Conservation (phyloP, 2,329 filamentous ascomycete species). For the Calonectria pteridis region DNA sequence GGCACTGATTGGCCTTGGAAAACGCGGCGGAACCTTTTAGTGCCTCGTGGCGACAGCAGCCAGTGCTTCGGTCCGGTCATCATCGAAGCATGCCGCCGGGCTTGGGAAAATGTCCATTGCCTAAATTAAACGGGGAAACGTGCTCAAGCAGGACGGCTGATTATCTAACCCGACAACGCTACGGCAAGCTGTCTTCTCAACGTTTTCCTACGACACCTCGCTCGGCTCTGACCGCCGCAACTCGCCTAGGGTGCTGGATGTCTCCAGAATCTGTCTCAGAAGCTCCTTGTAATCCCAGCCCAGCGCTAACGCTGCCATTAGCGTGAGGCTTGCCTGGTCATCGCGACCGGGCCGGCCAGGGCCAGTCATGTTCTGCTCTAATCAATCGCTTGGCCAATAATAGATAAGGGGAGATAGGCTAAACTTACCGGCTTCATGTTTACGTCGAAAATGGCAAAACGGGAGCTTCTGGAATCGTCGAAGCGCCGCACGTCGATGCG, state of each 20-base stretch:
- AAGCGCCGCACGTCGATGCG: slow-evolving; percentile 61
- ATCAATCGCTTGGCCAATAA: background rate
- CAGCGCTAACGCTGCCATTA: slow-evolving; percentile 29
- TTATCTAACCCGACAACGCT: background rate
- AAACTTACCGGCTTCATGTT: slow-evolving; percentile 64
- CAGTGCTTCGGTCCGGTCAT: background rate
- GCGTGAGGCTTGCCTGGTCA: slow-evolving; percentile 36
- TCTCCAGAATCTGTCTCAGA: slow-evolving; percentile 27
- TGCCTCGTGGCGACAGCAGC: background rate
- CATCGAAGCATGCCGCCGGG: background rate
- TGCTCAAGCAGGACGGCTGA: too few relatives aligned
- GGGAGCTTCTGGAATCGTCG: slow-evolving; percentile 35
- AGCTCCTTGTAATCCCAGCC: slow-evolving; percentile 33
- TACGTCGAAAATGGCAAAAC: slow-evolving; percentile 64
- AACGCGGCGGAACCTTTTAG: background rate
- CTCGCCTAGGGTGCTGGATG: slow-evolving; percentile 18
- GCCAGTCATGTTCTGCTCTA: slow-evolving; percentile 34
- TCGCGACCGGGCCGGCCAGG: slow-evolving; percentile 31
- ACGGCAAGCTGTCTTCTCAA: background rate
- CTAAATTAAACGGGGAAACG: background rate
- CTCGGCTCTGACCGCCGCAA: slow-evolving; percentile 7
- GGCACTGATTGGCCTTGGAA: background rate
- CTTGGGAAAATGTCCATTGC: background rate
- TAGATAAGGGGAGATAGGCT: background rate
- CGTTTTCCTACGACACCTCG: background rate